phyloP scores from a whole-genome alignment of 305 asterid species.

The Fraxinus floribunda region DNA sequence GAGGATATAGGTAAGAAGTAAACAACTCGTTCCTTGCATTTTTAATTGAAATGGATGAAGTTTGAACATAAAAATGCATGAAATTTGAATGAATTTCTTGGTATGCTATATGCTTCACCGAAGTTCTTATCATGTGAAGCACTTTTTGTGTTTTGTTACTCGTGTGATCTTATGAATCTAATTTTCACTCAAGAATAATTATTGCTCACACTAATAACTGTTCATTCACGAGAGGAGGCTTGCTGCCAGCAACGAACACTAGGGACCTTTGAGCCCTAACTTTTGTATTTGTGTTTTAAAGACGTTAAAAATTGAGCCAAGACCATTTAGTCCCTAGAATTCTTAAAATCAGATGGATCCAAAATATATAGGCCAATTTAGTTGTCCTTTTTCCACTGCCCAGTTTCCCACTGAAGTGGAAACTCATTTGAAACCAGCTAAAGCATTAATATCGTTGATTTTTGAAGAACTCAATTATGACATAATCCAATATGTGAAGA shows the following conservation, averaged over 20 bases:
- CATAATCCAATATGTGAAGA: neutral
- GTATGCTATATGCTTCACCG: neutral
- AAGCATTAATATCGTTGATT: neutral
- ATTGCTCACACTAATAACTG: neutral
- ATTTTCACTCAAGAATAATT: neutral
- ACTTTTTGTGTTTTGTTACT: neutral
- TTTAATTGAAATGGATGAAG: constrained; percentile 9
- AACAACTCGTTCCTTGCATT: constrained; percentile 5
- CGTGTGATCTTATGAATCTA: neutral
- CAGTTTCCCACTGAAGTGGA: neutral
- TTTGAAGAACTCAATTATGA: neutral
- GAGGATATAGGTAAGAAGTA: constrained; percentile 72
- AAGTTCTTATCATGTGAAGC: neutral
- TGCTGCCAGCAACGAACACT: neutral
- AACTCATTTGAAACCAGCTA: neutral
- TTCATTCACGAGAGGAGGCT: neutral
- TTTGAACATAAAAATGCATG: neutral
- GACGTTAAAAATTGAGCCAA: neutral
- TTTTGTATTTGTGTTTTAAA: neutral
- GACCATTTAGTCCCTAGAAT: neutral
- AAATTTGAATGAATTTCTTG: neutral
- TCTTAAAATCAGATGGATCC: neutral
- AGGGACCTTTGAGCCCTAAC: neutral
- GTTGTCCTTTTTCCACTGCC: neutral
- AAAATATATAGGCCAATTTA: neutral